Base-by-base conservation (phyloP, 257 asterid species). In the Scutellaria galericulata region DNA sequence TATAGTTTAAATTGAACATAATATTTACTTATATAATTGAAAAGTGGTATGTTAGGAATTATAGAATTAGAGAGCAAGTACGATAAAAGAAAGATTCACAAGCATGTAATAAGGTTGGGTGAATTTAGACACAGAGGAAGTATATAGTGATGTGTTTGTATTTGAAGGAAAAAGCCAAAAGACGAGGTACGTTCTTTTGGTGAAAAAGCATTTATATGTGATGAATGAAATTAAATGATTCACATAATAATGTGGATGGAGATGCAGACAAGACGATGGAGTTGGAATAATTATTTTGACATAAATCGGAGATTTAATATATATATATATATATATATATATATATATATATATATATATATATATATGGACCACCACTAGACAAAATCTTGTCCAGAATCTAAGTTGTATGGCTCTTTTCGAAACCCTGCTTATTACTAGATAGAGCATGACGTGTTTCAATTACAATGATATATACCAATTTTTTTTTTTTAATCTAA, bases 351-450 rank as follows among this genome's bases (percentile, higher is more conserved):
- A n/a, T n/a, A n/a, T n/a, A n/a, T n/a, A n/a, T n/a, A n/a, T n/a
- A 45, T 45, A 7, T 4, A 45, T 1, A 12, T 39, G 12, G 46
- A 54, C 73, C 73, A 46, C 73, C 78, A 66, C 78, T 52, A 11
- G 0, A 45, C 60, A 74, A 71, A 72, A 72, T 75, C 69, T 74
- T 10, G 68, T 66, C 41, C 15, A 12, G 24, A 44, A 65, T 74
- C 73, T 44, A 39, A 73, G 7, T 72, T 8, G 4, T 65, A 12
- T 52, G 52, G n/a, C 52, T 62, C 52, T 53, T 53, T 47, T 18
- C 57, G 9, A 51, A 51, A 24, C 27, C 56, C 56, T n/a, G 0
- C 27, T 7, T 44, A 9, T 52, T 15, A n/a, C 9, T 52, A 52
- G 57, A 15, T 15, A 14, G 5, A 52, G 2, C 57, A 5, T 44